A percentile compares a stretch with the other conserved stretches of the same genome.
Evolutionary conservation across 768 basidiomycete species (phyloP).

Genomic region (Hemileccinum rubropunctum): DNA sequence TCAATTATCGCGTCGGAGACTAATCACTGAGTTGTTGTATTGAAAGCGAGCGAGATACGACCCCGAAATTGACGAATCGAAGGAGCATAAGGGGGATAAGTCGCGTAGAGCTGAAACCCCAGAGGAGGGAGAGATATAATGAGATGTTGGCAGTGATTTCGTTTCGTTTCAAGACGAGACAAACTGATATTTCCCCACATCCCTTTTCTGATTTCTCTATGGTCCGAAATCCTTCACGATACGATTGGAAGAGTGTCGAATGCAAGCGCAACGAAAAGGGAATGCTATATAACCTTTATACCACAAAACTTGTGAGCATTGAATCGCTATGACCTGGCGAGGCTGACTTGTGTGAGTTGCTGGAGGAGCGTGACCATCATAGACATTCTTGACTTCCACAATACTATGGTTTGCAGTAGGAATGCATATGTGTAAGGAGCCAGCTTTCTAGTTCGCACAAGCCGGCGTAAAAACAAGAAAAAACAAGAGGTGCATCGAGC

Average conservation of each 20-base stretch:
- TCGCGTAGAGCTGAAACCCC: constrained; percentile 68
- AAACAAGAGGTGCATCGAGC: too few species aligned
- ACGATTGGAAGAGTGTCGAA: neutral
- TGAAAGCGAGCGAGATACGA: constrained; percentile 55
- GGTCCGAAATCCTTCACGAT: neutral
- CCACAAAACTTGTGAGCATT: neutral
- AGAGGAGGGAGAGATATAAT: constrained; percentile 84
- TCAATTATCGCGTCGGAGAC: neutral
- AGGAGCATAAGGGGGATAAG: constrained; percentile 39
- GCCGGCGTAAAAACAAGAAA: too few species aligned
- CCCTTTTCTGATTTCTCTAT: constrained; percentile 1
- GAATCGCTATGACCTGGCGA: too few species aligned
- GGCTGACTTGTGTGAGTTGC: too few species aligned
- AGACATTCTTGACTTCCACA: neutral
- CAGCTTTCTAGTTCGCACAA: neutral
- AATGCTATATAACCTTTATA: too few species aligned
- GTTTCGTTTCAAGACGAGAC: neutral
- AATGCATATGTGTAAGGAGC: neutral
- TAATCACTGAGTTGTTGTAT: constrained; percentile 13
- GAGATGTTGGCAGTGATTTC: neutral
- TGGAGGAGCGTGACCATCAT: neutral
- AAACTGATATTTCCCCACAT: constrained; percentile 3
- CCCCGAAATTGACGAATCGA: constrained; percentile 42
- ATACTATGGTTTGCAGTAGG: neutral
- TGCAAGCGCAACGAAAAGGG: neutral